phyloP scores from a whole-genome alignment of 495 filamentous ascomycete species.

The Penicillium robsamsonii region DNA sequence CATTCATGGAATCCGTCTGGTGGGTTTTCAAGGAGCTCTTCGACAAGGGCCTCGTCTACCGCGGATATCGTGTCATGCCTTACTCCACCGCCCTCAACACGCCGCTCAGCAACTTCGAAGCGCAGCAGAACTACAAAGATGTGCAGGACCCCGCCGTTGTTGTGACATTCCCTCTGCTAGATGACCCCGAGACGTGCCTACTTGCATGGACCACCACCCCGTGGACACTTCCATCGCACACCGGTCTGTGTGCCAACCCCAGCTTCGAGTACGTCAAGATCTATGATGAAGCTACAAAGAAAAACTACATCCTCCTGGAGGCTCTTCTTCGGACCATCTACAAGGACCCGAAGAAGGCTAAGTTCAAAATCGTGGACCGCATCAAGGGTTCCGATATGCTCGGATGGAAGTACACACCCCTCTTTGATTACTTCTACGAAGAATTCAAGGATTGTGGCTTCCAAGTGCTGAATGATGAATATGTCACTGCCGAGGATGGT shows the following conservation, averaged over 20 bases:
- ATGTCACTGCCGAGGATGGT: slow-evolving; percentile 91
- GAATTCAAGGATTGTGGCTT: slow-evolving; percentile 89
- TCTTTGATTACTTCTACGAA: slow-evolving; percentile 92
- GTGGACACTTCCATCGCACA: slow-evolving; percentile 90
- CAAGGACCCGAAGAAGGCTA: slow-evolving; percentile 96
- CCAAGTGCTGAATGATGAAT: slow-evolving; percentile 78
- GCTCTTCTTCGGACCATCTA: slow-evolving; percentile 81
- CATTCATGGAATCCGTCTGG: slow-evolving; percentile 97
- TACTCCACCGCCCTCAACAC: slow-evolving; percentile 91
- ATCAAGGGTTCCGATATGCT: slow-evolving; percentile 84
- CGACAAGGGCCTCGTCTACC: slow-evolving; percentile 85
- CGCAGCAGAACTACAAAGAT: slow-evolving; percentile 93
- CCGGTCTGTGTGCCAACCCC: slow-evolving; percentile 76
- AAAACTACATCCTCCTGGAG: slow-evolving; percentile 86
- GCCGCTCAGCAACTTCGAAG: slow-evolving; percentile 89
- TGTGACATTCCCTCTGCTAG: slow-evolving; percentile 78
- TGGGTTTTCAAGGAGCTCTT: slow-evolving; percentile 95
- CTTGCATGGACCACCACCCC: slow-evolving; percentile 96
- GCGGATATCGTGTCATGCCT: slow-evolving; percentile 88
- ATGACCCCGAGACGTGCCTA: slow-evolving; percentile 70
- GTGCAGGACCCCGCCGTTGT: slow-evolving; percentile 90
- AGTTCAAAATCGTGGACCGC: slow-evolving; percentile 81
- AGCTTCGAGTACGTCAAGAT: slow-evolving; percentile 95
- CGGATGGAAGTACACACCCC: slow-evolving; percentile 88
- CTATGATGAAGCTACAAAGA: slow-evolving; percentile 73